phyloP scores from a whole-genome alignment of 108 stramenopile species.

The Cylindrotheca closterium region DNA sequence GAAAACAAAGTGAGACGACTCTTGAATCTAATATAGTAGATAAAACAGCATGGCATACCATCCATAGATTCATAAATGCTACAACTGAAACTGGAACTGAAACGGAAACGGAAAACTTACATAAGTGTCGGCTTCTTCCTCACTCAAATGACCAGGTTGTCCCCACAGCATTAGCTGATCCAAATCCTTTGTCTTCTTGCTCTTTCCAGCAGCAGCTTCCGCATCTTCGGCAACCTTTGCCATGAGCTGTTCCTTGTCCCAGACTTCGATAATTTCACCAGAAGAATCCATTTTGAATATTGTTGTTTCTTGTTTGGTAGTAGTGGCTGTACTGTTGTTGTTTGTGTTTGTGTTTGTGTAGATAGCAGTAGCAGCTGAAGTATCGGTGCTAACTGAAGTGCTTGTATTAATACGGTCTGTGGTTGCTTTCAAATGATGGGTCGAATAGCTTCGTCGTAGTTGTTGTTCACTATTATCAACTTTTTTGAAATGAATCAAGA shows the following conservation, averaged over 20 bases:
- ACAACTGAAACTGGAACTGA: background rate
- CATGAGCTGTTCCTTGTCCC: conserved; percentile 24
- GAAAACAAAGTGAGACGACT: background rate
- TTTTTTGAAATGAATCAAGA: too few species aligned
- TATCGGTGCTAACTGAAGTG: too few species aligned
- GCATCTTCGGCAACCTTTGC: conserved; percentile 11
- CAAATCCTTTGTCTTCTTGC: conserved; percentile 4
- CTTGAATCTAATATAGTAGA: background rate
- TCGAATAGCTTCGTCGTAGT: too few species aligned
- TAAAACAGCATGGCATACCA: too few species aligned
- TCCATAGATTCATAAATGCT: too few species aligned
- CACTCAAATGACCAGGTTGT: conserved; percentile 48
- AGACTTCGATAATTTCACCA: conserved; percentile 4
- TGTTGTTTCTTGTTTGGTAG: too few species aligned
- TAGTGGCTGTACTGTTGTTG: too few species aligned
- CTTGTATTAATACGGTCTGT: too few species aligned
- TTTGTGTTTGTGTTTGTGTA: too few species aligned
- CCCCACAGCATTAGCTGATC: conserved; percentile 43
- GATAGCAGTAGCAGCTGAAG: too few species aligned
- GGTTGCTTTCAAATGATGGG: too few species aligned
- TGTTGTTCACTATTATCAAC: too few species aligned
- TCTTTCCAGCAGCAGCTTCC: background rate
- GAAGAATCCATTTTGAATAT: background rate
- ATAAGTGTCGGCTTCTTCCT: conserved; percentile 42
- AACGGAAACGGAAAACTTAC: conserved; percentile 26